Base-by-base conservation (phyloP, 768 basidiomycete species). In the Podaxis sp. region DNA sequence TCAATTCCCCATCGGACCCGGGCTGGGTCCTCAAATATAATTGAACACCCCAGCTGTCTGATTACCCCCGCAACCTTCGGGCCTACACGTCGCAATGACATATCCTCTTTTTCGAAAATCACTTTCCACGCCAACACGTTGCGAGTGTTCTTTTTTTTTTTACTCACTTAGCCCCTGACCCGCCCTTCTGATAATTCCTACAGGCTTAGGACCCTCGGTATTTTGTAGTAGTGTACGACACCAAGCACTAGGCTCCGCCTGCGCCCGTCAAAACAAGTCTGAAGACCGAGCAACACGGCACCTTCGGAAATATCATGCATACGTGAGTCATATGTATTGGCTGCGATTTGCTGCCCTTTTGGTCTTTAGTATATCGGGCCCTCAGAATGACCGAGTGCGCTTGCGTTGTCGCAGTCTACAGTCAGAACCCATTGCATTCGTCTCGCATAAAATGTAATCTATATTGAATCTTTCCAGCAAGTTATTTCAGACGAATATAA, bases 231-330 rank as follows among this genome's bases (percentile, higher is more conserved):
- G 44, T 46, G 17, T 17, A 13, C 44, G 44, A 46, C 44, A 46
- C n/a, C 44, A 46, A 46, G 15, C 6, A 8, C 4, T 46, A 46
- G n/a, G 44, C n/a, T 46, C 44, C 44, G n/a, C 17, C 15, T n/a
- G 44, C 17, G 17, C 49, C 49, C 24, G 49, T 26, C 49, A 50
- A 48, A 3, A 50, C 22, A 11, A 13, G 22, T 11, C n/a, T 24
- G 51, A 56, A 38, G 11, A 59, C 58, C 58, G 58, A 59, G 48
- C 58, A 59, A 26, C 58, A 59, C 58, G 58, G 58, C 58, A 36
- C 12, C 24, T 20, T 50, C 58, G 58, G 58, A 44, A 24, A 50
- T 22, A 50, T 22, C 20, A 22, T 50, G 24, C 49, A 22, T 22
- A 50, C 13, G 12, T 50, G 20, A 50, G 20, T 15, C 24, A 15